Percentiles rank a stretch among this genome's conserved stretches.
Evolutionary conservation across 768 basidiomycete genomes (phyloP).

Genomic region (Tricholoma bakamatsutake): DNA sequence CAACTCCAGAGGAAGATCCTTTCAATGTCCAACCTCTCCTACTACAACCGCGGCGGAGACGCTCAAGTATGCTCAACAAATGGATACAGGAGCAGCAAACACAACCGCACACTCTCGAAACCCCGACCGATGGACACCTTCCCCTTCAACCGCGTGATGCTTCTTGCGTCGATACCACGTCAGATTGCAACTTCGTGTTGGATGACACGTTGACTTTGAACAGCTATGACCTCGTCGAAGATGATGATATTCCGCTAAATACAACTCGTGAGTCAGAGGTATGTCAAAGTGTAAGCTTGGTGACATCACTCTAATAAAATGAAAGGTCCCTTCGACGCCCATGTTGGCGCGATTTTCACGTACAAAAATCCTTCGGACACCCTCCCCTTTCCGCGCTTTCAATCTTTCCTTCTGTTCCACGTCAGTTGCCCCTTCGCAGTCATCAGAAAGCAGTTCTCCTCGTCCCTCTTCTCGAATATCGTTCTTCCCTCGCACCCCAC

Average conservation of each 20-base stretch:
- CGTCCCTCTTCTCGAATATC: conserved; percentile 35
- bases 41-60: conserved; percentile 30
- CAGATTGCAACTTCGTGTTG: conserved; percentile 11
- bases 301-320: conserved; percentile 1
- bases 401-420: conserved; percentile 40
- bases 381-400: conserved; percentile 36
- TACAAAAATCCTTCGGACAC: conserved; percentile 28
- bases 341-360: conserved; percentile 27
- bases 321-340: conserved; percentile 30
- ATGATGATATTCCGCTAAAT: conserved; percentile 41
- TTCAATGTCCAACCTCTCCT: conserved; percentile 35
- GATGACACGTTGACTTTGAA: conserved; percentile 31
- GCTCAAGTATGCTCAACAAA: conserved; percentile 47
- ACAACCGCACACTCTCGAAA: conserved; percentile 10
- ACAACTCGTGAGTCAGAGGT: conserved; percentile 13
- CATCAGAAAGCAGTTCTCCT: conserved; percentile 27
- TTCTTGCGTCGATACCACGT: conserved; percentile 39
- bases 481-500: conserved; percentile 37
- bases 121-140: conserved; percentile 9
- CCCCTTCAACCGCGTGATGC: conserved; percentile 24
- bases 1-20: conserved; percentile 46
- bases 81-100: conserved; percentile 49
- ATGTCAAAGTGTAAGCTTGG: conserved; percentile 1
- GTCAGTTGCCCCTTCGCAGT: conserved; percentile 30
- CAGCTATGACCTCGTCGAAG: conserved; percentile 46